Conservation (phyloP, 257 asterid genomes). For the Phtheirospermum japonicum region DNA sequence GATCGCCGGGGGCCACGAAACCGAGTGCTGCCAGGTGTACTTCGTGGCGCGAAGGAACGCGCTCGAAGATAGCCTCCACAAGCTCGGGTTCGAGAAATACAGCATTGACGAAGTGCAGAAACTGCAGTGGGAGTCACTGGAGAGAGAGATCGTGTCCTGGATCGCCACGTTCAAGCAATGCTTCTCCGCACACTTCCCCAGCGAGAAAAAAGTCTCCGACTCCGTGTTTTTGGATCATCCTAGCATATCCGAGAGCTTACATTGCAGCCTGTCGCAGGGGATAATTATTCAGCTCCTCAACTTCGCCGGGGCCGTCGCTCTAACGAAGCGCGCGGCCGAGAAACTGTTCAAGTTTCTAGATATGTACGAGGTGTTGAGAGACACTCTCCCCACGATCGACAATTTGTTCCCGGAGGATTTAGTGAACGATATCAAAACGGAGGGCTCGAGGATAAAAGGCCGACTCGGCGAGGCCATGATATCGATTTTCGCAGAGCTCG, state of each 20-base stretch:
- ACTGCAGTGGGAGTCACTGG: conserved; percentile 70
- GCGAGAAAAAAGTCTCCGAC: conserved; percentile 47
- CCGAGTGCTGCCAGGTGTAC: conserved; percentile 65
- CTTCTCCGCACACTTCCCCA: conserved; percentile 34
- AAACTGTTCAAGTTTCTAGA: conserved; percentile 75
- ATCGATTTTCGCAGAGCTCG: conserved; percentile 56
- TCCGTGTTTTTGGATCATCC: conserved; percentile 42
- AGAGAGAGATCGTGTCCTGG: conserved; percentile 69
- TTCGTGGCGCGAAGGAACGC: conserved; percentile 55
- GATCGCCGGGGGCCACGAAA: conserved; percentile 56
- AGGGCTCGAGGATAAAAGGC: conserved; percentile 47
- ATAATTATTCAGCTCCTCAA: conserved; percentile 53
- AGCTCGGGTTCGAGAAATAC: conserved; percentile 57
- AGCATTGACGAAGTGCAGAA: conserved; percentile 81
- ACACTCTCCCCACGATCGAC: conserved; percentile 35
- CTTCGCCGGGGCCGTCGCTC: conserved; percentile 59
- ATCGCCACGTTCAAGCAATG: conserved; percentile 45
- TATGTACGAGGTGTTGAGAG: conserved; percentile 63
- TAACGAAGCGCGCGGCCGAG: conserved; percentile 75
- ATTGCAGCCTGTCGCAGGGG: conserved; percentile 38
- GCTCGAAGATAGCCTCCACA: conserved; percentile 53
- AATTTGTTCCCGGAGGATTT: conserved; percentile 32
- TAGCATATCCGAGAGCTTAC: conserved; percentile 32
- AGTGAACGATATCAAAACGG: conserved; percentile 46
- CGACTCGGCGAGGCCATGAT: conserved; percentile 70